Conservation (phyloP, 305 asterid species). For the Fraxinus floribunda region DNA sequence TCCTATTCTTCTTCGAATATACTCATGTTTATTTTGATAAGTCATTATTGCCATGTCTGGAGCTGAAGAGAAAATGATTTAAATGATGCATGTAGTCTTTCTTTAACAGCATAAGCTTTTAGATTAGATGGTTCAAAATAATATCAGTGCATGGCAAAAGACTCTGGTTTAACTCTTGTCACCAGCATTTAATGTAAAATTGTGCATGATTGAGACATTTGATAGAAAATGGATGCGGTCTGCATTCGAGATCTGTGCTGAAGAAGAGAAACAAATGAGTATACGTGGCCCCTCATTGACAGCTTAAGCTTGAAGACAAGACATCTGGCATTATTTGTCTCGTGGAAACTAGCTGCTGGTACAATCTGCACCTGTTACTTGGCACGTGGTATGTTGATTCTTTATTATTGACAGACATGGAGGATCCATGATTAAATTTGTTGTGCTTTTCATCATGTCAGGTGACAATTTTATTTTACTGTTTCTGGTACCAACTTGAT, state of each 20-base stretch:
- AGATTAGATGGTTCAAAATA: not conserved
- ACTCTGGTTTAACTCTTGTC: not conserved
- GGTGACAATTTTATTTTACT: not conserved
- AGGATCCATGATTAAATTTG: constrained; percentile 4
- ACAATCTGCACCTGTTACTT: not conserved
- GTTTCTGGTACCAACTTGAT: not conserved
- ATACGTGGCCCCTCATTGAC: not conserved
- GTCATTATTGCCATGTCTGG: not conserved
- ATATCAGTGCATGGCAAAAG: not conserved
- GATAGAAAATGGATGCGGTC: not conserved
- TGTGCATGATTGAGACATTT: not conserved
- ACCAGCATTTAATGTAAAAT: not conserved
- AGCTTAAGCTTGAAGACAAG: not conserved
- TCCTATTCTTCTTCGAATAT: constrained; percentile 17
- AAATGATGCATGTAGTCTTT: not conserved
- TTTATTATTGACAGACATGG: not conserved
- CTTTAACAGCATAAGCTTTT: not conserved
- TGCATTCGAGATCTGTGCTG: not conserved
- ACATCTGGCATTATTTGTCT: not conserved
- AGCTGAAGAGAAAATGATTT: not conserved
- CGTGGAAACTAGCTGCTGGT: not conserved
- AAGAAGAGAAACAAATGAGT: not conserved
- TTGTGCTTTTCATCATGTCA: constrained; percentile 2
- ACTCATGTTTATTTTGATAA: constrained; percentile 7
- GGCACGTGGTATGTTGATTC: not conserved